Base-by-base conservation (phyloP, 2,329 filamentous ascomycete species). In the Daldinia sp. region DNA sequence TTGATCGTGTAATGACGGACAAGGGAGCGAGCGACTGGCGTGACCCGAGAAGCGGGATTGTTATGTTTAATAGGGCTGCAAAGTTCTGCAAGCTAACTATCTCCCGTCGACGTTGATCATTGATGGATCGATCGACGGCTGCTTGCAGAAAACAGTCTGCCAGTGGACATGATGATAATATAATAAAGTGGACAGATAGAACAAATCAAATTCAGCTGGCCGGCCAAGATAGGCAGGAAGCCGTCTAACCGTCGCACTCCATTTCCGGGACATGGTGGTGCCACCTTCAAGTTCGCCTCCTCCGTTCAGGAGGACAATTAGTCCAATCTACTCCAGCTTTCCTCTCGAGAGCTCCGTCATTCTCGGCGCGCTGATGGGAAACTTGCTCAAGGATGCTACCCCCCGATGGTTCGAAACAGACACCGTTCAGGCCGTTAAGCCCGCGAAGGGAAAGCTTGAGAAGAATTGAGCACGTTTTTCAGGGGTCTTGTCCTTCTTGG, bases 381-480 rank as follows among this genome's bases (percentile, higher is more conserved):
- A 67, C 47, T 45, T 67, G 59, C 65, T 67, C 65, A 58, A 43
- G 23, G 29, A 61, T 65, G 39, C 58, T 52, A 65, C 59, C 58
- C 55, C 61, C 57, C 34, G 62, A 63, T 43, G 30, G 47, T 61
- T 56, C 51, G 19, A 55, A 63, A 62, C 57, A 49, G 4, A 57
- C 41, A 39, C 61, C 61, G 37, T 35, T 57, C 32, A 52, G 32
- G 49, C 57, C 52, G 23, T 66, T 60, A 60, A 49, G n/a, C 51
- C 58, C 58, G 34, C 35, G 56, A 58, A 63, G 52, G 65, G 62
- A 63, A 65, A 61, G 61, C 17, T 45, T 72, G 72, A 74, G 73
- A 72, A 71, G 39, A 58, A 73, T 73, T 74, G 73, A 74, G 73
- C 72, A 74, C 66, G 66, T 74, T 74, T 73, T 67, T 52, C 47